These are phyloP conservation scores for Camelina hispida DNA, from an alignment of 345 rosid species.

Conservation along the genomic window DNA sequence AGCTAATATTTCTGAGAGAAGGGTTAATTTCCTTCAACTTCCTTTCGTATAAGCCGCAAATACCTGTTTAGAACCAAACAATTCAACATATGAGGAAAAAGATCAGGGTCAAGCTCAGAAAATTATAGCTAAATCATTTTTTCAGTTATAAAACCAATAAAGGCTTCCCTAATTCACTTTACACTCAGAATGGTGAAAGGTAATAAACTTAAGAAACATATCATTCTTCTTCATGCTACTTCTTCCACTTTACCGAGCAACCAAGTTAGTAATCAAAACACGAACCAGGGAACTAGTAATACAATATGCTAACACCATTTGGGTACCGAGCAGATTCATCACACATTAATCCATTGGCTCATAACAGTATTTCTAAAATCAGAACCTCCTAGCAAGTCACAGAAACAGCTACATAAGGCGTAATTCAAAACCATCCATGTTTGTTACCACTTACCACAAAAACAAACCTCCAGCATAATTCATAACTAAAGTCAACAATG, in stretches of 20 bases:
- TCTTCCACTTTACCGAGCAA: neutral
- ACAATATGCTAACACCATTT: neutral
- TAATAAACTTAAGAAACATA: neutral
- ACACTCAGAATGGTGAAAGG: neutral
- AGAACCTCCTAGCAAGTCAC: neutral
- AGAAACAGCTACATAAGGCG: neutral
- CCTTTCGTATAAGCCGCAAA: constrained; percentile 82
- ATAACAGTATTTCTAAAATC: neutral
- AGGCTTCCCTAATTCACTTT: neutral
- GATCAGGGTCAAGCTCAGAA: neutral
- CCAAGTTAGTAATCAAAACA: neutral
- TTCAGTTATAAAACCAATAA: neutral
- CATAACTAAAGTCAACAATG: constrained; percentile 15
- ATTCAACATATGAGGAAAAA: constrained; percentile 1
- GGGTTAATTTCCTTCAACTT: constrained; percentile 86
- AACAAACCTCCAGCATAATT: neutral
- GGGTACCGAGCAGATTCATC: neutral
- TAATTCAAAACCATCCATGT: constrained; percentile 2
- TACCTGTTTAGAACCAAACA: constrained; percentile 51
- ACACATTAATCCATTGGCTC: neutral
- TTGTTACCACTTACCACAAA: neutral
- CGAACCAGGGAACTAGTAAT: neutral
- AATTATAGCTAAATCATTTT: neutral
- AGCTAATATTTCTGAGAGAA: constrained; percentile 66
- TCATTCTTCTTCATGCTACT: constrained; percentile 15